Conservation (phyloP, 345 rosid species). For the Rhizophora mangle region DNA sequence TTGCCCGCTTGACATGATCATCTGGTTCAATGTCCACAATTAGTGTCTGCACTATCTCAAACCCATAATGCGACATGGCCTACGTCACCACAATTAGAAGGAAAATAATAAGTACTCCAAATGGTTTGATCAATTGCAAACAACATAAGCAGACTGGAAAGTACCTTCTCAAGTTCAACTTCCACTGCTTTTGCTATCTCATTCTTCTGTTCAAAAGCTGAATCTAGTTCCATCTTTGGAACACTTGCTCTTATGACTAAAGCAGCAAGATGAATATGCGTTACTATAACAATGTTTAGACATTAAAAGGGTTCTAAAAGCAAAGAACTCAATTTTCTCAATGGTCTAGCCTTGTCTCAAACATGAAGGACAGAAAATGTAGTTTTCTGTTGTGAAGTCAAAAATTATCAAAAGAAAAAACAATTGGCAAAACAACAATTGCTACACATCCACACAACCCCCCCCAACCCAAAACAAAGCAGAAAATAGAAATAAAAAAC, state of each 20-base stretch:
- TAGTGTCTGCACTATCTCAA: conserved; percentile 25
- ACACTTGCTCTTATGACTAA: conserved; percentile 23
- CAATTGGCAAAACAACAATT: no score
- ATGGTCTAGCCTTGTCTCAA: not conserved
- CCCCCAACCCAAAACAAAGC: no score
- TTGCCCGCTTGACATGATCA: conserved; percentile 23
- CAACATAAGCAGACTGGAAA: not conserved
- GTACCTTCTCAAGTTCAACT: conserved; percentile 20
- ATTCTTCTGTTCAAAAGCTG: conserved; percentile 26
- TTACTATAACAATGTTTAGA: not conserved
- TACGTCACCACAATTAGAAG: not conserved
- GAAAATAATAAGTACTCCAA: not conserved
- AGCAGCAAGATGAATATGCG: conserved; percentile 7
- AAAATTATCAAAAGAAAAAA: no score
- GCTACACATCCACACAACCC: no score
- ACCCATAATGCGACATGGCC: conserved; percentile 29
- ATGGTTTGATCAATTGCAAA: not conserved
- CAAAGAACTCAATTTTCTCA: not conserved
- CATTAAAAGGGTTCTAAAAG: not conserved
- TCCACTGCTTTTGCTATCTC: conserved; percentile 25
- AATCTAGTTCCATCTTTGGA: conserved; percentile 24
- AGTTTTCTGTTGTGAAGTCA: not conserved
- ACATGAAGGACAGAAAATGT: not conserved
- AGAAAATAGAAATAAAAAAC: no score
- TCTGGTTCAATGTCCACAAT: conserved; percentile 26